Base-by-base conservation (phyloP, 257 asterid species). In the Capsicum pubescens region DNA sequence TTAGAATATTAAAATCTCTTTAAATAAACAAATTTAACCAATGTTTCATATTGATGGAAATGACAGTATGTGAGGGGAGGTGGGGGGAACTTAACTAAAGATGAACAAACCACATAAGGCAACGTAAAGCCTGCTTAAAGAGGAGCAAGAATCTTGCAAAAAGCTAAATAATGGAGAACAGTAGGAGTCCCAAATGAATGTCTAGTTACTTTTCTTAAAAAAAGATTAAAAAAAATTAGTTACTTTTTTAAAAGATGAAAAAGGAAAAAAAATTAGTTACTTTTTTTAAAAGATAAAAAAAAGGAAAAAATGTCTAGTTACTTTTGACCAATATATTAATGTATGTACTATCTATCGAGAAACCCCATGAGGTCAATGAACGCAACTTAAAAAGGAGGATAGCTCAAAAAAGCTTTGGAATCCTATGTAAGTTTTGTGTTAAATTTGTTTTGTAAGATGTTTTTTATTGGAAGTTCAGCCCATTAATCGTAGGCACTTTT, bases 131-230 rank as follows among this genome's bases (percentile, higher is more conserved):
- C 89, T 86, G 90, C 86, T 84, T 87, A 91, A 95, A 95, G 97
- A 77, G 90, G 84, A 89, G 84, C 97, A 91, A 90, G 94, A 93
- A 92, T 92, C 98, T 91, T 90, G 91, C 89, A 87, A 91, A 94
- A 95, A 93, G 96, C 95, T 84, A 93, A 85, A 85, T 90, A 91
- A 92, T 92, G 96, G 94, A 92, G 91, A 90, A 86, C 91, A 91
- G 92, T 88, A 90, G 91, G 88, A 91, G 89, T 92, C 93, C 88
- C 78, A 87, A 88, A 88, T 89, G 88, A 89, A 89, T 90, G 87
- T 82, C 86, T 88, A 85, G 87, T 93, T 87, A 86, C 97, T 84
- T 93, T 92, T 93, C 90, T 82, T 39, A 83, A 59, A 86, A 93
- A 66, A 87, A 92, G 91, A 96, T 7, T 90, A 96, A 92, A 91